Base-by-base conservation (phyloP, 257 asterid species). In the Echites panduratus region DNA sequence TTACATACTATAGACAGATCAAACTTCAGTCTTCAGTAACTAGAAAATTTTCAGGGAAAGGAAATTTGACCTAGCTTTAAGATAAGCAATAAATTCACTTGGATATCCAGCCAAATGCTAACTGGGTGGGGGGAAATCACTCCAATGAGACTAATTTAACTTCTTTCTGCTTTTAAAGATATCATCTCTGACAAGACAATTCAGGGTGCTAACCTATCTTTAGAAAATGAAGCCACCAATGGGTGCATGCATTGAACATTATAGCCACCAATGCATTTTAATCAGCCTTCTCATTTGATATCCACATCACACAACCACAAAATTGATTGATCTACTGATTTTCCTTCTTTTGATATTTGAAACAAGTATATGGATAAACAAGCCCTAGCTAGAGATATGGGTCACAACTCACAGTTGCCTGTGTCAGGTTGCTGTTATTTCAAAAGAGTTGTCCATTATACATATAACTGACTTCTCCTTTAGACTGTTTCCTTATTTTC, bases 271-370 rank as follows among this genome's bases (percentile, higher is more conserved):
- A 38, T 8, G 26, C 49, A 38, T 40, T 38, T 19, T 38, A 12
- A 64, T 64, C 49, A 64, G 69, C 49, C 69, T 19, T 38, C 69
- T 64, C 40, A 64, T 27, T 35, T 64, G 49, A 38, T 64, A 40
- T 27, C 48, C n/a, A 64, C 7, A 17, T 32, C 17, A 29, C 12
- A 62, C 22, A 61, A 61, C n/a, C 8, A 58, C 61, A 58, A 61
- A 2, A 17, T 2, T 13, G 66, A 61, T 8, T 6, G 12, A 61
- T 38, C 44, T 61, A 61, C 44, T 61, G 66, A 29, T 29, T 61
- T 32, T 29, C 32, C 44, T 61, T 61, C 66, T 0, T 61, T 5
- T 14, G 22, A 29, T 59, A 26, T 27, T 0, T 59, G 41, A 35
- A 29, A 20, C 65, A 58, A 58, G 19, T 10, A 26, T 58, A 58